Evolutionary conservation across 2,329 filamentous ascomycete species (phyloP).

Genomic region (Botrytis tulipae): DNA sequence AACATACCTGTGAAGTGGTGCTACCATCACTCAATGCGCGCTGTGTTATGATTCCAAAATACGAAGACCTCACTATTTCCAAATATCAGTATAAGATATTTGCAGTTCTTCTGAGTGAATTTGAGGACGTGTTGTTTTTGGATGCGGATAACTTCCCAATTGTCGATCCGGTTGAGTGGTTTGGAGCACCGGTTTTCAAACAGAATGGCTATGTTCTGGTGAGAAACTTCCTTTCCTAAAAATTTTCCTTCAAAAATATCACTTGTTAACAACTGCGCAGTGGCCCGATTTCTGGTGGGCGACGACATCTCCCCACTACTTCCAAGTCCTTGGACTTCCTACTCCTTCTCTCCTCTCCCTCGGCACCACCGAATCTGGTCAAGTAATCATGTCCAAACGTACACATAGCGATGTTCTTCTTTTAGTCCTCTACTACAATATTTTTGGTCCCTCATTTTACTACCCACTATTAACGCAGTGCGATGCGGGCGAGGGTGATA

Average conservation of each 20-base stretch:
- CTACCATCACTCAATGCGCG: slow-evolving; percentile 42
- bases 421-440: slow-evolving; percentile 50
- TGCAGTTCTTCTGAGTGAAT: slow-evolving; percentile 49
- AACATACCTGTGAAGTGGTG: slow-evolving; percentile 40
- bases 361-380: slow-evolving; percentile 45
- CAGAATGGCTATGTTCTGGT: slow-evolving; percentile 42
- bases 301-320: slow-evolving; percentile 42
- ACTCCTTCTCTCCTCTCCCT: slow-evolving; percentile 31
- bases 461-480: slow-evolving; percentile 46
- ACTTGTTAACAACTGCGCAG: not conserved
- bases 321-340: slow-evolving; percentile 37
- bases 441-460: slow-evolving; percentile 46
- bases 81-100: slow-evolving; percentile 50
- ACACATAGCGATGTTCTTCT: slow-evolving; percentile 45
- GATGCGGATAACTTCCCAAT: slow-evolving; percentile 48
- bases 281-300: slow-evolving; percentile 50
- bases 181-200: slow-evolving; percentile 44
- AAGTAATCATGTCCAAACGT: slow-evolving; percentile 46
- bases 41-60: slow-evolving; percentile 44
- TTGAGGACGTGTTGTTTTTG: slow-evolving; percentile 49
- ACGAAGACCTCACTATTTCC: slow-evolving; percentile 40
- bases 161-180: slow-evolving; percentile 43
- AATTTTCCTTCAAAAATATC: not conserved
- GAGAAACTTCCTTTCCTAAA: not conserved
- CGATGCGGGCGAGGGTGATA: slow-evolving; percentile 48